Base-by-base conservation (phyloP, 2,329 filamentous ascomycete genomes). In the Nemania bipapillata region DNA sequence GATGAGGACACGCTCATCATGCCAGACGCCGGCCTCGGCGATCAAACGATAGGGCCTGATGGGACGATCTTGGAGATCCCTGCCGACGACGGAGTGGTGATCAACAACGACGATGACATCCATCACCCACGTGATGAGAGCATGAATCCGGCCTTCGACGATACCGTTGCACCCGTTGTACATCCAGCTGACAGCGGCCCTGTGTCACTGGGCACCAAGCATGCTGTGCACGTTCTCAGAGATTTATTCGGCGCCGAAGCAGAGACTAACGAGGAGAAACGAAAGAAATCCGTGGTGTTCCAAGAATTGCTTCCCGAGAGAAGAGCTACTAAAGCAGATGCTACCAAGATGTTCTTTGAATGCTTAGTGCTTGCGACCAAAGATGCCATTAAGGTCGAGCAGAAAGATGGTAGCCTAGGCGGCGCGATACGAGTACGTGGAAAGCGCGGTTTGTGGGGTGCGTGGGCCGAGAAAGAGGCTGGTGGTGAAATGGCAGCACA, bases 321-420 rank as follows among this genome's bases (percentile, higher is more conserved):
- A 72, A 88, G 87, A 69, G 95, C 95, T 0, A 93, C 87, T 73
- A 92, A 93, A 80, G 91, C 92, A 8, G 96, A 98, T 76, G 96
- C 96, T 0, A 99, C 96, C 50, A 97, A 97, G 86, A 97, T 99
- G 94, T 99, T 99, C 84, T 99, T 99, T 76, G 96, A 99, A 82
- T 91, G 96, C 63, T 86, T 99, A 26, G 96, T 99, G 2, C 86
- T 99, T 54, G 96, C 95, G 4, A 99, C 96, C 49, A 99, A 99
- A 83, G 96, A 99, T 79, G 96, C 96, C 30, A 92, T 99, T 82
- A 97, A 97, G 82, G 93, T 98, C 28, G 95, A 98, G 79, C 96
- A 99, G 81, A 87, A 87, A 56, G 84, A 90, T 70, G 87, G 87
- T 15, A 77, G 86, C 42, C 87, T 98, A 28, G 94, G 94, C 57